These are phyloP conservation scores for Euphrasia confusa DNA, from an alignment of 257 asterid species.

Conservation along the genomic window DNA sequence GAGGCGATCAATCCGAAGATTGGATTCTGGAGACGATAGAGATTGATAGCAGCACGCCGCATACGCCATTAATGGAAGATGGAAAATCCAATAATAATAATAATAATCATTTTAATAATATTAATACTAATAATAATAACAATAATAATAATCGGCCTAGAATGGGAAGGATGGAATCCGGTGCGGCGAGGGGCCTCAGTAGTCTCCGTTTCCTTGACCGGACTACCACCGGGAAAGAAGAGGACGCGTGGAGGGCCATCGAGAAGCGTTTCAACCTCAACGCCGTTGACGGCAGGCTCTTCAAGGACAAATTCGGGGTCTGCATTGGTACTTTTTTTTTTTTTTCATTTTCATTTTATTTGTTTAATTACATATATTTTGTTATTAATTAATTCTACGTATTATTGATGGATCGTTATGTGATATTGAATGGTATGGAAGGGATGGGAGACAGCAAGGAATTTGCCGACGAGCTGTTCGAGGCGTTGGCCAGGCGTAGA, in stretches of 20 bases:
- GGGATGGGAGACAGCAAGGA: conserved; percentile 94
- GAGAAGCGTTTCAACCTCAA: conserved; percentile 56
- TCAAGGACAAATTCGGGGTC: conserved; percentile 73
- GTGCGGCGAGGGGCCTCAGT: conserved; percentile 57
- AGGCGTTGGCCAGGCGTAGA: conserved; percentile 76
- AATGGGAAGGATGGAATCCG: conserved; percentile 52
- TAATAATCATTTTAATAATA: too few species aligned
- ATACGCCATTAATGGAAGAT: conserved; percentile 29
- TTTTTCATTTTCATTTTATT: neutral
- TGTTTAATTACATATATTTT: too few species aligned
- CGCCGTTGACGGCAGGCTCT: conserved; percentile 44
- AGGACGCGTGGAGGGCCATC: conserved; percentile 62
- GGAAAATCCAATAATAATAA: conserved; percentile 1
- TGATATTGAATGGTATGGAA: conserved; percentile 13
- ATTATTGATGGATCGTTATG: neutral
- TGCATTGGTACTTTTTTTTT: conserved; percentile 60
- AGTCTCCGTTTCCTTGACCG: conserved; percentile 78
- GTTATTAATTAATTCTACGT: too few species aligned
- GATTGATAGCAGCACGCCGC: conserved; percentile 37
- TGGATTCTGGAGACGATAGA: conserved; percentile 52
- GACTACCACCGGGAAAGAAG: conserved; percentile 71
- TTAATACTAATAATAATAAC: neutral
- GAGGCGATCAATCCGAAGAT: conserved; percentile 31
- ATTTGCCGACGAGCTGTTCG: conserved; percentile 70
- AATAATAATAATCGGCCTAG: conserved; percentile 12